Evolutionary conservation across 495 filamentous ascomycete genomes (phyloP), one percentile per base, ranked within the genome.

Genomic region (Penicillium ucsense): DNA sequence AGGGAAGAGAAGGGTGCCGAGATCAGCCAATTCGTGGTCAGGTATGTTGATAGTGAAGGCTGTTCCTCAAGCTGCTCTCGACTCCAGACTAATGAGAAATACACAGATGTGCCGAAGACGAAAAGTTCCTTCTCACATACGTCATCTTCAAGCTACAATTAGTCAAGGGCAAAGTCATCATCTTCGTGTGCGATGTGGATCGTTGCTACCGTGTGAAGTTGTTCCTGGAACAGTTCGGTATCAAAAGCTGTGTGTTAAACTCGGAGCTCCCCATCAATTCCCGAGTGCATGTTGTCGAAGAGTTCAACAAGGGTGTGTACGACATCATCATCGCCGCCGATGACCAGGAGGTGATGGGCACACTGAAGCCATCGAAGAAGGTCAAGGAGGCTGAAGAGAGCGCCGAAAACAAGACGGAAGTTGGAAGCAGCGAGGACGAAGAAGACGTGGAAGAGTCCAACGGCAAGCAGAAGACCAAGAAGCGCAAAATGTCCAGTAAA

Each of bases 311-410:
- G 71, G 85, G 84, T 36, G 78, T 92, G 27, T 99, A 97, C 69
- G 91, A 97, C 52, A 95, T 97, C 50, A 89, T 99, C 48, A 90
- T 99, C 56, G 92, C 92, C 4, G 86, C 87, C 0, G 92, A 98
- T 60, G 92, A 98, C 62, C 83, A 86, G 59, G 90, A 95, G 61
- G 74, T 94, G 4, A 58, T 95, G 45, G 86, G 86, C 3, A 49
- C 42, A 4, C 78, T 58, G 59, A 75, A 54, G 63, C 76, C 60
- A 43, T 60, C 51, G 10, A 62, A 62, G 51, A 70, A 66, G 43
- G 45, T 53, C 8, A 52, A 54, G 32, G 61, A 60, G 6, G 49
- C 49, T n/a, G 49, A 54, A 2, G 57, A 64, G 28, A 50, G 50
- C n/a, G 36, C 49, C 8, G 50, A 56, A 34, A 38, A 53, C 4